Base-by-base conservation (phyloP, 176 grass and related monocot species). In the Pontederia crassipes region DNA sequence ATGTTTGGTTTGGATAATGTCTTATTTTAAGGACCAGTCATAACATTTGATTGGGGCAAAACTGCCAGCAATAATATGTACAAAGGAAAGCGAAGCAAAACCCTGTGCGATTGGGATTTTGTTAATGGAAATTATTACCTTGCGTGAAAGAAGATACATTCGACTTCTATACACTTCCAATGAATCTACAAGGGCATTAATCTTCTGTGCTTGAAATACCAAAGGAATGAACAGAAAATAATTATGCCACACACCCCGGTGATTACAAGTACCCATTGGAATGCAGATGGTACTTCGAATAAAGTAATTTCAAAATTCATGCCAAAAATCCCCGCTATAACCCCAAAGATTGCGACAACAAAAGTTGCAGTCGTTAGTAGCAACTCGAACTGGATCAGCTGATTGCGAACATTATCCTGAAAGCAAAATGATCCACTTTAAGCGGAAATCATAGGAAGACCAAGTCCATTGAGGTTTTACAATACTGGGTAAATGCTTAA, bases 391-490 rank as follows among this genome's bases (percentile, higher is more conserved):
- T 97, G 93, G 47, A 97, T 97, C 56, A 97, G 64, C 40, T 97
- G 93, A 26, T 97, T 97, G 28, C 93, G 81, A 20, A 97, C 87
- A 62, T 91, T 97, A 48, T 97, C 93, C 93, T 96, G 61, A 10
- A 10, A 67, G 46, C 28, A 68, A 28, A 70, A 9, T 11, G 46
- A 66, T 40, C 17, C 28, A 49, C 45, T 45, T 14, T 6, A n/a
- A 70, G 9, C 24, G 51, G 62, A 9, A 68, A 2, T 51, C 14
- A 11, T 15, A 54, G 12, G n/a, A 14, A 53, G 14, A 28, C 9
- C 4, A 45, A n/a, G 29, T 20, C 12, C 7, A 18, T 17, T 55
- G 28, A 46, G 12, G 52, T 45, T 24, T 35, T 13, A 17, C 9
- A 12, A 56, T 14, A 55, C 32, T 10, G 3, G 17, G 0, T 17